A percentile compares a stretch with the other conserved stretches of the same genome.
phyloP scores from a whole-genome alignment of 257 asterid genomes.

The Solanum chilense region DNA sequence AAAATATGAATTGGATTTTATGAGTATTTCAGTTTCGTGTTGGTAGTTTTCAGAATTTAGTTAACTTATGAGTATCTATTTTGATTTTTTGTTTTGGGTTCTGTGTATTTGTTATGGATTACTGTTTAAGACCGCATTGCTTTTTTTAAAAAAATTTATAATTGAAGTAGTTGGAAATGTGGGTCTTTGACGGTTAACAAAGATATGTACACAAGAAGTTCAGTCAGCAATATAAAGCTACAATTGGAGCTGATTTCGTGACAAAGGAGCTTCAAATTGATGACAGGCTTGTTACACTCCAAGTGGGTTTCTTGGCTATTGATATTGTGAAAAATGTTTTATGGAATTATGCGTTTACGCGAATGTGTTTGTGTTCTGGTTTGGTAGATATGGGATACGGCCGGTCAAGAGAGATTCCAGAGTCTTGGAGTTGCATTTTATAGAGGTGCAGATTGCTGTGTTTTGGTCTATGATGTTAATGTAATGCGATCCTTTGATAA shows the following conservation, averaged over 20 bases:
- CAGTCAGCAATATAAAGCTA: conserved; percentile 95
- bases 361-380: not conserved
- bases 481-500: conserved; percentile 83
- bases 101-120: not conserved
- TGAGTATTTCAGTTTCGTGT: not conserved
- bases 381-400: conserved; percentile 98
- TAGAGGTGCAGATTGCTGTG: conserved; percentile 97
- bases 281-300: conserved; percentile 88
- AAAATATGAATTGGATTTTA: not conserved
- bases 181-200: conserved; percentile 27
- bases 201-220: conserved; percentile 94
- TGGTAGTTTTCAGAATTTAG: not conserved
- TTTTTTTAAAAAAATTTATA: no score
- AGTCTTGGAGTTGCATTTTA: conserved; percentile 97
- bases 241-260: conserved; percentile 98
- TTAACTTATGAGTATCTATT: not conserved
- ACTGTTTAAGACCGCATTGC: not conserved
- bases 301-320: conserved; percentile 40
- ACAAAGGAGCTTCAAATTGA: conserved; percentile 93
- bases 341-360: not conserved
- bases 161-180: not conserved
- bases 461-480: conserved; percentile 83
- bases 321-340: not conserved
- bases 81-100: not conserved
- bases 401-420: conserved; percentile 98